Evolutionary conservation across 257 asterid genomes (phyloP), one percentile per base, ranked within the genome.

Genomic region (Plantago ovata): DNA sequence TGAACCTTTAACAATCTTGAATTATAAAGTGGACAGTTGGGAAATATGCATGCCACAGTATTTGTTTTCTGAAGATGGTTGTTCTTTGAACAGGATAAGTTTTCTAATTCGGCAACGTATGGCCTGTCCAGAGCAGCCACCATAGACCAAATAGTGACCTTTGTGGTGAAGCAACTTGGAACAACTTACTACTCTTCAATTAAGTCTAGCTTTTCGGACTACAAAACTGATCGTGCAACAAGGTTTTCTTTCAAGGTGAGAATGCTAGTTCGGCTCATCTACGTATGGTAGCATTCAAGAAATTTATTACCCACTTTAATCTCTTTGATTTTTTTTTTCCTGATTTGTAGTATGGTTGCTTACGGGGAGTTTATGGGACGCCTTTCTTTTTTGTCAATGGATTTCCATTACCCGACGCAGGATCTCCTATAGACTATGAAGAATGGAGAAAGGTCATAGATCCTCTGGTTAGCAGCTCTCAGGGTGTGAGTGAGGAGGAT

Each of bases 351-450:
- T 84, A 77, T 69, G 97, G 97, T 41, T 76, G 99, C 77, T 15
- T 81, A 44, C 75, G 82, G 44, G 99, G 96, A 21, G 97, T 93
- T 21, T 89, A 84, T 9, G 97, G 95, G 13, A 83, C 99, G 0
- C 99, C 99, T 0, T 74, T 22, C 72, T 93, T 93, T 85, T 93
- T 89, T 13, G 85, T 89, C 11, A 93, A 93, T 16, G 99, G 99
- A 32, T 84, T 89, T 60, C 94, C 92, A 0, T 74, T 89, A 67
- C 83, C 95, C 0, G 84, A 85, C n/a, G 81, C 83, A 0, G 98
- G 89, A 11, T 81, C 94, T 10, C 58, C 95, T 18, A 15, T 82
- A 0, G 62, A 68, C 65, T 76, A 69, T 43, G 18, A 60, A 20
- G 81, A 66, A 55, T 93, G 98, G 97, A 79, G 66, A 68, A 3